Conservation (phyloP, 2,329 filamentous ascomycete species). For the Plenodomus lindquistii region DNA sequence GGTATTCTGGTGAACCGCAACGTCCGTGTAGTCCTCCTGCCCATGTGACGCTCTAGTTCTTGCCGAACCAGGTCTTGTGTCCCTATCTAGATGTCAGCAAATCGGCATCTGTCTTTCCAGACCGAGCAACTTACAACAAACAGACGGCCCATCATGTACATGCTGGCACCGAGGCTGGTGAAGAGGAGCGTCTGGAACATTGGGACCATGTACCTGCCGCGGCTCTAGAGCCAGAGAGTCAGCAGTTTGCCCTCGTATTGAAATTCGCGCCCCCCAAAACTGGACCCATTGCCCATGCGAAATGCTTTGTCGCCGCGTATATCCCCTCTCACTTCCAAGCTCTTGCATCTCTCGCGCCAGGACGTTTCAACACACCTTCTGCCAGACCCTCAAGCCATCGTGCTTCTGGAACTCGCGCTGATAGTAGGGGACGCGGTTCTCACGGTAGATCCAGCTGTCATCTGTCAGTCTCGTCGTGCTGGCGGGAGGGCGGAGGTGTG, state of each 20-base stretch:
- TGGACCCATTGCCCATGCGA: too few species aligned
- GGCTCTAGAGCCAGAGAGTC: constrained; percentile 57
- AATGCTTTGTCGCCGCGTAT: background rate
- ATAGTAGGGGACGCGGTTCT: constrained; percentile 75
- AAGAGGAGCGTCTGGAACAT: constrained; percentile 70
- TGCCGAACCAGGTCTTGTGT: constrained; percentile 74
- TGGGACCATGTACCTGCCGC: constrained; percentile 66
- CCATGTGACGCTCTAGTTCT: constrained; percentile 33
- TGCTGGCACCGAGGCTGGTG: constrained; percentile 64
- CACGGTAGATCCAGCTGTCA: constrained; percentile 62
- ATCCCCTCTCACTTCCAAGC: constrained; percentile 1
- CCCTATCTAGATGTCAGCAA: constrained; percentile 48
- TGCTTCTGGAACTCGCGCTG: constrained; percentile 77
- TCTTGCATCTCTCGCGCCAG: constrained; percentile 3
- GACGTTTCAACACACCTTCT: constrained; percentile 65
- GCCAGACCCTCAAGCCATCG: constrained; percentile 73
- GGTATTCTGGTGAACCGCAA: background rate
- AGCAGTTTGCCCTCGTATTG: constrained; percentile 7
- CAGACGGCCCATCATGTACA: constrained; percentile 77
- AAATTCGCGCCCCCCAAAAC: too few species aligned
- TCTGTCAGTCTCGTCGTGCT: constrained; percentile 34
- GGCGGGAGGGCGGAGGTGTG: constrained; percentile 11
- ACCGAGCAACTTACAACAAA: constrained; percentile 52
- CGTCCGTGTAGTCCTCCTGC: background rate
- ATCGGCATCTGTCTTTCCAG: background rate